Base-by-base conservation (phyloP, 129 eudicot genomes). In the carrot (Daucus carota) region DNA sequence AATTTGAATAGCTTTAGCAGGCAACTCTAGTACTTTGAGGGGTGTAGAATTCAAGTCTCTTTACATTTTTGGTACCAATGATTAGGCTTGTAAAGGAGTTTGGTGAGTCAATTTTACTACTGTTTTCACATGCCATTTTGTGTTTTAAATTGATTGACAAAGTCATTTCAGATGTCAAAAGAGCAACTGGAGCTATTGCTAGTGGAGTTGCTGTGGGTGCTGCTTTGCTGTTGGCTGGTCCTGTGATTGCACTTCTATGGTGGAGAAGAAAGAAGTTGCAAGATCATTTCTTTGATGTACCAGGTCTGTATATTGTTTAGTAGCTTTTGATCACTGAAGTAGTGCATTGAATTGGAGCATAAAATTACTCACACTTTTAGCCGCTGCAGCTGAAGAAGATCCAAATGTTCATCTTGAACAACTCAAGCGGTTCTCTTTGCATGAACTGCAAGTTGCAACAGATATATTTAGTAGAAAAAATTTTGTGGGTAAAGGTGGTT, bases 151-250 rank as follows among this genome's bases (percentile, higher is more conserved):
- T 59, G 26, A 59, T 59, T 59, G 67, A 33, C 17, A 26, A 59
- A n/a, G 33, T 59, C 6, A 24, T 26, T 26, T 28, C 82, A 83
- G 89, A 29, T 9, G 84, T 78, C 16, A 80, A 81, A 59, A 88
- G 85, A 74, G 83, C 80, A 22, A 88, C 91, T 38, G 86, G 78
- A 20, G 86, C 89, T 32, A 90, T 93, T 77, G 92, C 92, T 14
- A 92, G 89, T 81, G 98, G 98, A 50, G 92, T 88, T 82, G 91
- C 88, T 78, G 95, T 87, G 32, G 97, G 95, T 67, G 88, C 88
- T 33, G 92, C 91, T 74, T 83, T 93, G 65, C 87, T 93, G 70
- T 90, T 93, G 72, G 92, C 85, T 24, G 91, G 81, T 74, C 95
- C 96, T 60, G 87, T 92, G 70, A 84, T 93, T 79, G 89, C 87